These are phyloP conservation scores for Lepiota brunneoincarnata DNA, from an alignment of 768 basidiomycete genomes.

Conservation along the genomic window DNA sequence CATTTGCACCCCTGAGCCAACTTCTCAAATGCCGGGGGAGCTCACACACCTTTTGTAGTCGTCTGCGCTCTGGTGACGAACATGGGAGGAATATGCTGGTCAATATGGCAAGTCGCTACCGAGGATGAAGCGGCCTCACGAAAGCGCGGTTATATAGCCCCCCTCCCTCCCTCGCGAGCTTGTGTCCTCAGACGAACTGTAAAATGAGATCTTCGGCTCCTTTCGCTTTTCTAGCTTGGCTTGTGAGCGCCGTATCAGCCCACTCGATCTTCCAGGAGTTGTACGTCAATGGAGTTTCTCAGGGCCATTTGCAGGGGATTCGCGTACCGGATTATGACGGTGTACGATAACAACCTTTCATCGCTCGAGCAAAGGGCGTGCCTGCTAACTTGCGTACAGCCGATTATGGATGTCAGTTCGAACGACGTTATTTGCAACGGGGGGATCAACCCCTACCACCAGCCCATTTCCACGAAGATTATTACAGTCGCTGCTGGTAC, in stretches of 20 bases:
- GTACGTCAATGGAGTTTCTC: conserved; percentile 44
- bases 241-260: background rate
- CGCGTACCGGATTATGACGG: conserved; percentile 39
- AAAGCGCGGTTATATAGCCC: background rate
- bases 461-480: conserved; percentile 40
- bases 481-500: conserved; percentile 53
- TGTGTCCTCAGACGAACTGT: background rate
- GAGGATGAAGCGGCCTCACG: background rate
- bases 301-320: conserved; percentile 38
- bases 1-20: no score
- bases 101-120: background rate
- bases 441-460: conserved; percentile 52
- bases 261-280: conserved; percentile 29
- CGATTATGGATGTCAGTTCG: conserved; percentile 54
- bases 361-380: background rate
- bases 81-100: background rate
- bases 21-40: background rate
- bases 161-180: no score
- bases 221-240: background rate
- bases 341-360: conserved; percentile 13
- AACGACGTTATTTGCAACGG: conserved; percentile 60
- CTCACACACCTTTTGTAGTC: background rate
- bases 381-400: conserved; percentile 29
- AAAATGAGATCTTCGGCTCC: background rate
- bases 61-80: background rate